A percentile compares a stretch with the other conserved stretches of the same genome.
These are phyloP conservation scores for Heterobasidion occidentale DNA, from an alignment of 1,284 basidiomycete species.

Conservation along the genomic window DNA sequence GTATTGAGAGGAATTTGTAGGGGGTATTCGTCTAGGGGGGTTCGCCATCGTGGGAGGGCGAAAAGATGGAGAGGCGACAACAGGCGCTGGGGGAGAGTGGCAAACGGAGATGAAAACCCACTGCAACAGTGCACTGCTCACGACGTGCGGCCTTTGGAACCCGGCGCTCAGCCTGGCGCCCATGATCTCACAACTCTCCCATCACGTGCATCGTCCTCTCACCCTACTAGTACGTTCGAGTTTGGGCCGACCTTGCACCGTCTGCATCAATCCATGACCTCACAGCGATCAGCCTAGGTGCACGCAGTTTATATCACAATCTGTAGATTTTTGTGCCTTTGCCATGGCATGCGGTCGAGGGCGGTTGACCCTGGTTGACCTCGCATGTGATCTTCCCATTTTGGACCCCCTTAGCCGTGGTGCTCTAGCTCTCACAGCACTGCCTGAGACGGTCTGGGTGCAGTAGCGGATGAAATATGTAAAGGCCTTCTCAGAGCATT, in stretches of 20 bases:
- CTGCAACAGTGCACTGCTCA: neutral
- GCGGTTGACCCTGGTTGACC: neutral
- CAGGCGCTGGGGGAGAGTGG: neutral
- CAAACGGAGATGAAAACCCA: neutral
- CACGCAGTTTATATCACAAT: too few species aligned
- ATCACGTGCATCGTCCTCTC: too few species aligned
- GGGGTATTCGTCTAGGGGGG: conserved; percentile 26
- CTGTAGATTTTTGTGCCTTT: too few species aligned
- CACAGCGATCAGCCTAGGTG: too few species aligned
- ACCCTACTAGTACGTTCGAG: too few species aligned
- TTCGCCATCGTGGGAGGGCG: conserved; percentile 23
- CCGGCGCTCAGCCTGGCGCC: neutral
- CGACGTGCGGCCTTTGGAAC: neutral
- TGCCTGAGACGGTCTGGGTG: neutral
- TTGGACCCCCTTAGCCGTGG: neutral
- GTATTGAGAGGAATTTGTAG: conserved; percentile 30
- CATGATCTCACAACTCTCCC: too few species aligned
- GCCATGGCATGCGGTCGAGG: neutral
- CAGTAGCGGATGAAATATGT: neutral
- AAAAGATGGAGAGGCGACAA: neutral
- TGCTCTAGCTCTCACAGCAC: neutral
- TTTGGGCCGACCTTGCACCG: too few species aligned
- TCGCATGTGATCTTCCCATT: neutral
- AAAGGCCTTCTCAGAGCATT: neutral
- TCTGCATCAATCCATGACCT: too few species aligned